Evolutionary conservation across 2,329 filamentous ascomycete genomes (phyloP), one percentile per base, ranked within the genome.

Genomic region (Pezicula carpinea): DNA sequence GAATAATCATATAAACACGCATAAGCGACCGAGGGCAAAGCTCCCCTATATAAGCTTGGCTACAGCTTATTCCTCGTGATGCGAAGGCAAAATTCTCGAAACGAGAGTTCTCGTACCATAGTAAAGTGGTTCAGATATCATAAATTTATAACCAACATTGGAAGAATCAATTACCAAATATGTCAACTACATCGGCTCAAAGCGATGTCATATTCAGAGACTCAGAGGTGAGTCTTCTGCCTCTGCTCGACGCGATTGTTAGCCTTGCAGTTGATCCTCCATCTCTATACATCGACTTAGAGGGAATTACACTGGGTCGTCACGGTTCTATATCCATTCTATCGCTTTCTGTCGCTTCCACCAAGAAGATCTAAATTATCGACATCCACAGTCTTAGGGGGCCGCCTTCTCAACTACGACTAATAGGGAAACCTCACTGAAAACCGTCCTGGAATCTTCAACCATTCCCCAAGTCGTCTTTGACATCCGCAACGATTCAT

Each of bases 401-500:
- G n/a, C 46, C 22, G 68, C 69, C 0, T 75, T 75, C 52, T 48
- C 44, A 1, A 51, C 43, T 8, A 42, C 50, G 35, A 10, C 61
- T 54, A 3, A 49, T 68, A 53, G 49, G 1, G 64, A 58, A 4
- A 41, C 43, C 8, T 51, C 56, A 5, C 47, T 71, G 2, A 69
- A 70, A 48, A 40, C 43, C 0, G 65, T 79, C 13, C 58, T 80
- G 1, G 71, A 80, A 57, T 68, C 64, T 0, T 11, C 53, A 0
- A 8, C 34, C 0, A 69, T 73, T 10, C 58, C 61, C 0, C 80
- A 81, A 52, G 70, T 73, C 22, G 69, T 81, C 47, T 82, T 79
- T 52, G 77, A 82, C 49, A 65, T 82, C 10, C 73, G 76, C 3
- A 76, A 75, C 51, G 76, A 80, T 53, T 76, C 78, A 0, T 74